Conservation (phyloP, 257 asterid genomes). For the Przewalskia tangutica region DNA sequence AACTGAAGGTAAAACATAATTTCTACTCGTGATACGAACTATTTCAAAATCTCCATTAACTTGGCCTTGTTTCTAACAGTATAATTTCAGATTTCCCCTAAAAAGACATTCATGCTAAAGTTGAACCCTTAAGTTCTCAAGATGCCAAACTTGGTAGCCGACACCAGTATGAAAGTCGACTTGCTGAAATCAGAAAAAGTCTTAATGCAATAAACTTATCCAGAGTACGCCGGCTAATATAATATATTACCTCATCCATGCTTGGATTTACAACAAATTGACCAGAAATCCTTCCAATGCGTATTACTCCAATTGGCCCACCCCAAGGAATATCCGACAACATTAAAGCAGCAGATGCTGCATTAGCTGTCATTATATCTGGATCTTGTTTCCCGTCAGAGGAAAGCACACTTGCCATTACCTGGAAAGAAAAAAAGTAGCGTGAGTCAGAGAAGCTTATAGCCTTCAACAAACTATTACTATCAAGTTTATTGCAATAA, state of each 20-base stretch:
- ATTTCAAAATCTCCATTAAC: background rate
- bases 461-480: background rate
- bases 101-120: background rate
- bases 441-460: background rate
- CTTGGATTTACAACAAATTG: conserved; percentile 80
- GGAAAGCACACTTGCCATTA: conserved; percentile 82
- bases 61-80: background rate
- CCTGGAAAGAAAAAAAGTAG: conserved; percentile 21
- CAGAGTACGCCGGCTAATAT: background rate
- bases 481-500: background rate
- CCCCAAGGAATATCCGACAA: conserved; percentile 96
- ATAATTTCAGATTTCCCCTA: background rate
- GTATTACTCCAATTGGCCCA: conserved; percentile 95
- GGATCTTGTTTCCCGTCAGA: conserved; percentile 97
- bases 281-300: conserved; percentile 80
- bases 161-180: background rate
- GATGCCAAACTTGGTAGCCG: background rate
- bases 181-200: background rate
- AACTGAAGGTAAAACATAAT: background rate
- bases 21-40: background rate
- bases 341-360: conserved; percentile 95
- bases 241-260: conserved; percentile 69
- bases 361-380: conserved; percentile 96
- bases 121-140: background rate
- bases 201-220: background rate